phyloP scores from a whole-genome alignment of 257 asterid species.

The Solanum pinnatisectum region DNA sequence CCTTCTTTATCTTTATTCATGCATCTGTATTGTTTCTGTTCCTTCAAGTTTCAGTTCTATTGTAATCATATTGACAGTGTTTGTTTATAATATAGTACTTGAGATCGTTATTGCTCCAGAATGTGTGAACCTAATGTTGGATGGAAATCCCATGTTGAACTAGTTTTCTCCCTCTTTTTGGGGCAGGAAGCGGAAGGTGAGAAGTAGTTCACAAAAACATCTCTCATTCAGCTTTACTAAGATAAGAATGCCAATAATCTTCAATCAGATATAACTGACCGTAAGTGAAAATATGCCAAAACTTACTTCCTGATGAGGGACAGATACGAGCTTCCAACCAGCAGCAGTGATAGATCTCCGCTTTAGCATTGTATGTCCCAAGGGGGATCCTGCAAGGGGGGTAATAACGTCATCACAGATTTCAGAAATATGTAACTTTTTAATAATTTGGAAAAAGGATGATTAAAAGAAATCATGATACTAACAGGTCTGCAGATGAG shows the following conservation, averaged over 20 bases:
- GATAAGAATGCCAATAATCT: background rate
- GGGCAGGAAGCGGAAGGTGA: background rate
- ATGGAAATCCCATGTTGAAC: background rate
- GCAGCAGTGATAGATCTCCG: conserved; percentile 74
- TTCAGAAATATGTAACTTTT: background rate
- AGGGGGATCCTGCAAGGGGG: conserved; percentile 46
- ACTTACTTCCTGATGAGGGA: conserved; percentile 73
- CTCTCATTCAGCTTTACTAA: background rate
- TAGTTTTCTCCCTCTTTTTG: background rate
- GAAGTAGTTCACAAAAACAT: background rate
- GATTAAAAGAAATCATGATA: background rate
- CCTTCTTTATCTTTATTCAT: background rate
- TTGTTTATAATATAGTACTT: too few species aligned
- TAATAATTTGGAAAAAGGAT: background rate
- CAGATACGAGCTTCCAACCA: conserved; percentile 77
- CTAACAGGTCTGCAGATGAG: background rate
- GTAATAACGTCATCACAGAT: background rate
- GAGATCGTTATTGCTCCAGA: background rate
- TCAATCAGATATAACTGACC: background rate
- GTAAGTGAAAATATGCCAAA: background rate
- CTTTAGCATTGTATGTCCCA: conserved; percentile 86
- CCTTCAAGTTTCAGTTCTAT: background rate
- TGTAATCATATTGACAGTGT: background rate
- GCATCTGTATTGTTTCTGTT: background rate
- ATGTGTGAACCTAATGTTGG: background rate